Conservation (phyloP, 768 basidiomycete genomes). For the Udeniomyces megalosporus region DNA sequence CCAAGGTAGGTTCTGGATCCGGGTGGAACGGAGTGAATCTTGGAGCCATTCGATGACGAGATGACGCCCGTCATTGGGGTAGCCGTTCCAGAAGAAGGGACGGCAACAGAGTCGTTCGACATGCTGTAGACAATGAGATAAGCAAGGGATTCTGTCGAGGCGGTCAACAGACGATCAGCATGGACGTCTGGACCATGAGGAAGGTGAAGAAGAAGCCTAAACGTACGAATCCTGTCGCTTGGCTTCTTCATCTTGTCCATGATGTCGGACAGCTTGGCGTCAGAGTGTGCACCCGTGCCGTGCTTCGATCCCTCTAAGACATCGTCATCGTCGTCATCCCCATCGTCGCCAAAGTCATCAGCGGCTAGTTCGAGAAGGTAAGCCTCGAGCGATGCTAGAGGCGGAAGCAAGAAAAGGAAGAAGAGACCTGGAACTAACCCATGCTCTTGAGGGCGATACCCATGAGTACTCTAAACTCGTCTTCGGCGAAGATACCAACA, state of each 20-base stretch:
- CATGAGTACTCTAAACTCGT: slow-evolving; percentile 74
- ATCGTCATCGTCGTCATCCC: too few species aligned
- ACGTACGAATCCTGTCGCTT: slow-evolving; percentile 45
- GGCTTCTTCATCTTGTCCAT: slow-evolving; percentile 40
- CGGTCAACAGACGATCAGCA: neutral
- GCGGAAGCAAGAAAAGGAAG: slow-evolving; percentile 17
- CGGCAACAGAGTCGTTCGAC: slow-evolving; percentile 48
- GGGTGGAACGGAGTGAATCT: neutral
- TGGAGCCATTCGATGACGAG: slow-evolving; percentile 22
- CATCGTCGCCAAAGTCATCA: slow-evolving; percentile 32
- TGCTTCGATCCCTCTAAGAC: slow-evolving; percentile 37
- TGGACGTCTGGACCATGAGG: neutral
- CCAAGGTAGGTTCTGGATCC: slow-evolving; percentile 45
- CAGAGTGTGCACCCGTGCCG: slow-evolving; percentile 23
- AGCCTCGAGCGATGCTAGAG: neutral
- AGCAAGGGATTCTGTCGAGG: slow-evolving; percentile 71
- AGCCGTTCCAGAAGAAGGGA: slow-evolving; percentile 43
- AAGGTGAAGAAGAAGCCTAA: too few species aligned
- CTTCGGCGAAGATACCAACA: slow-evolving; percentile 67
- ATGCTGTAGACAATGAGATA: slow-evolving; percentile 80
- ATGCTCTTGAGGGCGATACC: slow-evolving; percentile 71
- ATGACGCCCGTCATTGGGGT: slow-evolving; percentile 41
- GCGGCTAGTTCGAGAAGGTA: slow-evolving; percentile 40
- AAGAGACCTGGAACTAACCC: slow-evolving; percentile 14
- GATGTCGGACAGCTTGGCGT: slow-evolving; percentile 39